These are phyloP conservation scores for Trametes versicolor DNA, from an alignment of 1,284 basidiomycete genomes.

Conservation along the genomic window DNA sequence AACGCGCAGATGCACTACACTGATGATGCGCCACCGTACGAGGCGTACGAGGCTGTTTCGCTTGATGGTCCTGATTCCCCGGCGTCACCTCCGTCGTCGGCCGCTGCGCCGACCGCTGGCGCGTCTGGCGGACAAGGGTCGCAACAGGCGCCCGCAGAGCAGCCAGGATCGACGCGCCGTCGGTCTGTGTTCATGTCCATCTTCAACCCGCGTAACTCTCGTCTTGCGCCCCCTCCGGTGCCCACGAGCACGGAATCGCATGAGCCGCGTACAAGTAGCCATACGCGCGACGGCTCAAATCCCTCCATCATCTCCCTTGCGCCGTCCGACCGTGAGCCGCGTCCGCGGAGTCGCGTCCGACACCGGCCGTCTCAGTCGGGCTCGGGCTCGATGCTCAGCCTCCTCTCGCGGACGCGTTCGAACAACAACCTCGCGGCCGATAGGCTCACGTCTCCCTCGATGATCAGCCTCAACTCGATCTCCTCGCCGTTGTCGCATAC, in stretches of 20 bases:
- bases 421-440: constrained; percentile 39
- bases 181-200: constrained; percentile 38
- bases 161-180: constrained; percentile 24
- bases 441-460: constrained; percentile 51
- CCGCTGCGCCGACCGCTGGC: constrained; percentile 9
- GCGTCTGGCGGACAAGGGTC: not conserved
- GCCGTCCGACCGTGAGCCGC: constrained; percentile 32
- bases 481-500: constrained; percentile 62
- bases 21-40: constrained; percentile 74
- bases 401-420: constrained; percentile 42
- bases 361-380: constrained; percentile 45
- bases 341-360: constrained; percentile 32
- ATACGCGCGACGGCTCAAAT: constrained; percentile 34
- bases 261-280: constrained; percentile 28
- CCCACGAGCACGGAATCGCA: constrained; percentile 23
- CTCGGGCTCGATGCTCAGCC: constrained; percentile 48
- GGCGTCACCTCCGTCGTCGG: constrained; percentile 6
- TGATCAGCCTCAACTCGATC: constrained; percentile 56
- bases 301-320: constrained; percentile 33
- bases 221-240: constrained; percentile 23
- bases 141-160: constrained; percentile 17
- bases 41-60: constrained; percentile 69
- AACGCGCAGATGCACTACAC: constrained; percentile 45
- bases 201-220: constrained; percentile 39
- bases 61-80: constrained; percentile 30